phyloP scores from a whole-genome alignment of 192 early-diverging fungal species.

The Powellomyces hirtus region DNA sequence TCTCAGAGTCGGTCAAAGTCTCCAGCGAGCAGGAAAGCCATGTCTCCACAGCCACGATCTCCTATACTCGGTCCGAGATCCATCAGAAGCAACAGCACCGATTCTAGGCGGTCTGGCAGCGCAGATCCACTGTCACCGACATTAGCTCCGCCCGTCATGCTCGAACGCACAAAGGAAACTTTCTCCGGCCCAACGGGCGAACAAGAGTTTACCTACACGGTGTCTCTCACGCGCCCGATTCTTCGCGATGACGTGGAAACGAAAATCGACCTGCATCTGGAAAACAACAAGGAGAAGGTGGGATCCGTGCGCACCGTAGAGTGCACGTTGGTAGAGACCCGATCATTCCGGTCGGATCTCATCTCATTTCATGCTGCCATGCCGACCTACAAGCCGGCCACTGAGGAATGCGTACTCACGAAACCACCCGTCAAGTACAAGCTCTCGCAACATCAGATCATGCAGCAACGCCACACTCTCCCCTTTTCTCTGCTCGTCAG shows the following conservation, averaged over 20 bases:
- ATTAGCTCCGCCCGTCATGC: no score
- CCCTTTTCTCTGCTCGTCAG: neutral
- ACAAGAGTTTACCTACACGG: neutral
- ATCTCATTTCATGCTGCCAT: neutral
- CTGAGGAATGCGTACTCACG: neutral
- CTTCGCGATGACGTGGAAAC: neutral
- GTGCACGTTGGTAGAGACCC: neutral
- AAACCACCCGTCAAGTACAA: constrained; percentile 4
- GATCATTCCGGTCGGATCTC: constrained; percentile 1
- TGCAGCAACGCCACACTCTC: neutral
- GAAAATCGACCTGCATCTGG: neutral
- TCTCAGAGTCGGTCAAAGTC: neutral
- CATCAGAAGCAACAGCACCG: no score
- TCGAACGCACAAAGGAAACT: no score
- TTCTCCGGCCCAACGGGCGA: constrained; percentile 5
- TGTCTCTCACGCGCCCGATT: constrained; percentile 1
- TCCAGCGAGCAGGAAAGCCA: no score
- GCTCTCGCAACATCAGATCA: neutral
- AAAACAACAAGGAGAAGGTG: neutral
- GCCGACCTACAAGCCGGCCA: neutral
- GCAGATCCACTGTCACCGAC: no score
- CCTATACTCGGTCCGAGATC: no score
- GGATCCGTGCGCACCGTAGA: neutral
- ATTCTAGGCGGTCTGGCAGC: no score
- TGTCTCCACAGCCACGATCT: no score